Conservation (phyloP, 805 yeast genomes). For the Lachancea waltii region DNA sequence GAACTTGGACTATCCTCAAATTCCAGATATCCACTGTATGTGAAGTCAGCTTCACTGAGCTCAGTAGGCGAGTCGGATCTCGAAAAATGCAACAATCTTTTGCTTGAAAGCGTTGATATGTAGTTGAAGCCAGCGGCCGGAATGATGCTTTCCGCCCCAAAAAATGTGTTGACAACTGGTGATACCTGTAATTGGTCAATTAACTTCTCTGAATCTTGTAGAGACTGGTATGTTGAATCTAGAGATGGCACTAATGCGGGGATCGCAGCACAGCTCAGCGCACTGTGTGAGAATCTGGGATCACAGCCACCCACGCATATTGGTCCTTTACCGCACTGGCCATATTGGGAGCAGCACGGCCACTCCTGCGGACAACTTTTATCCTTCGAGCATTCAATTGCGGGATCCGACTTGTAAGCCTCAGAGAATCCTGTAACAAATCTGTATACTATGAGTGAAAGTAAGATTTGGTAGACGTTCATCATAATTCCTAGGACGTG, state of each 20-base stretch:
- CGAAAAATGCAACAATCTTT: constrained; percentile 26
- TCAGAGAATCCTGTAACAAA: constrained; percentile 7
- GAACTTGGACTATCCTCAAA: constrained; percentile 40
- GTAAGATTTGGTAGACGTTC: too few species aligned
- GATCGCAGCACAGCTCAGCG: constrained; percentile 73
- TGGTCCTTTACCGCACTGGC: constrained; percentile 72
- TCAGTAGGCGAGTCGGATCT: constrained; percentile 51
- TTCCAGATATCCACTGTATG: constrained; percentile 50
- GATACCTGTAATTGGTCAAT: too few species aligned
- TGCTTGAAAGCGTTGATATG: constrained; percentile 14
- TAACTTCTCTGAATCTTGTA: too few species aligned
- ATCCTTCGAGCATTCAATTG: constrained; percentile 20
- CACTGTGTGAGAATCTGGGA: constrained; percentile 58
- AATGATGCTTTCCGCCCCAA: too few species aligned
- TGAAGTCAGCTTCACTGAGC: constrained; percentile 55
- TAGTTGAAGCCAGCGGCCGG: too few species aligned
- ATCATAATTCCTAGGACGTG: too few species aligned
- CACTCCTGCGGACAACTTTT: constrained; percentile 57
- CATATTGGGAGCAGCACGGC: constrained; percentile 89
- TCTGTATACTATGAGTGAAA: not conserved
- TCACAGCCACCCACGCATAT: constrained; percentile 85
- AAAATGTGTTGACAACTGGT: too few species aligned
- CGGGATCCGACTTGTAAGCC: constrained; percentile 20
- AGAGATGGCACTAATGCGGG: constrained; percentile 51
- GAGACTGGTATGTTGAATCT: not conserved